Evolutionary conservation across 2,329 filamentous ascomycete genomes (phyloP), one percentile per base, ranked within the genome.

Genomic region (Colletotrichum euphorbiae): DNA sequence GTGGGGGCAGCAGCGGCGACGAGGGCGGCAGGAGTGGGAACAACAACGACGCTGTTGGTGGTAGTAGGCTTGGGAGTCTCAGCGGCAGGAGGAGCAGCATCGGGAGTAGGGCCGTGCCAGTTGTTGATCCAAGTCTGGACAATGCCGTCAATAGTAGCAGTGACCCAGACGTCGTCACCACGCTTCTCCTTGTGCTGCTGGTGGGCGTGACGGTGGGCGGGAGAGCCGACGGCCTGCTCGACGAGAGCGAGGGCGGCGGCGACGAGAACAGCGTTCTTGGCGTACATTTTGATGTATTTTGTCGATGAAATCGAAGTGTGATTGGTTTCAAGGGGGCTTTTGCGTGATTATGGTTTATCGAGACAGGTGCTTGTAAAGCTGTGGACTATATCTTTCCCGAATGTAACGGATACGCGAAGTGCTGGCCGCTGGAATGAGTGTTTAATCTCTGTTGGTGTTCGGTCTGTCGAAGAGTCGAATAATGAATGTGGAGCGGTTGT

Each of bases 401-500:
- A 50, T 46, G 48, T 43, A 17, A 51, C 48, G 31, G 52, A 55
- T 31, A 62, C 36, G 60, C 51, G 36, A 43, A 50, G 21, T 67
- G 38, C 56, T 43, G 36, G 67, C 63, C 50, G 60, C 60, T 64
- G 33, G n/a, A 70, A 62, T 45, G 69, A 70, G 40, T 51, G 64
- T 31, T 69, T 31, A 52, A 38, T 50, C 40, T 40, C 38, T 45
- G 40, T 7, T 28, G 48, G 38, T 66, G 51, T 62, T 61, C 79
- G 70, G 79, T 85, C 84, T 86, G 73, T 86, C 83, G 85, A 86
- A 85, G 84, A 85, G 80, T 79, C 81, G 76, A 75, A 79, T n/a
- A 79, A 70, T 77, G 69, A 77, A 73, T 77, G 76, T 80, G 77
- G 79, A 80, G 73, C 71, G 69, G 74, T 71, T 75, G 77, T 73